Conservation (phyloP, 257 asterid genomes). For the Mitragyna speciosa region DNA sequence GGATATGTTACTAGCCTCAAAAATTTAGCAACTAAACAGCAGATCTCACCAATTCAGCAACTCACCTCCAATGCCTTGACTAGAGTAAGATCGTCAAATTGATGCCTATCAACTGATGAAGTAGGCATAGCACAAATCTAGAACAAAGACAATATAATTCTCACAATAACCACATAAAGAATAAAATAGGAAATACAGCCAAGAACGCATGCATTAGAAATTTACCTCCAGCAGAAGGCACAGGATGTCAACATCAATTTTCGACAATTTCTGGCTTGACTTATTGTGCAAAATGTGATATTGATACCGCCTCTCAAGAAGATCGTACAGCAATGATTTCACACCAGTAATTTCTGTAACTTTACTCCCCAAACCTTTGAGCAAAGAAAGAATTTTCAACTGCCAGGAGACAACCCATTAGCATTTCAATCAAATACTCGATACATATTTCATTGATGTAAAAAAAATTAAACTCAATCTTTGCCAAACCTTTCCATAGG, state of each 20-base stretch:
- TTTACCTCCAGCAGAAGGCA: conserved; percentile 83
- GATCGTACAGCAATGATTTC: conserved; percentile 52
- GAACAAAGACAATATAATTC: conserved; percentile 14
- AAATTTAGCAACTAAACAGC: neutral
- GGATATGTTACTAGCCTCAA: neutral
- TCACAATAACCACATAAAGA: conserved; percentile 5
- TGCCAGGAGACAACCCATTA: conserved; percentile 36
- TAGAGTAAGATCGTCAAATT: conserved; percentile 35
- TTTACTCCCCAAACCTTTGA: conserved; percentile 65
- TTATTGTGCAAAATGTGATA: conserved; percentile 39
- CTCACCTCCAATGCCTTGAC: conserved; percentile 70
- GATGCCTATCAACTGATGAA: conserved; percentile 41
- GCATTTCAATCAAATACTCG: neutral
- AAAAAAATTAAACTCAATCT: conserved; percentile 3
- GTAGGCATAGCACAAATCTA: conserved; percentile 56
- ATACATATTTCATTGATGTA: neutral
- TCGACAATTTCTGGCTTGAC: conserved; percentile 43
- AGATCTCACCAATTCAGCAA: neutral
- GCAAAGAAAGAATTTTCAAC: conserved; percentile 65
- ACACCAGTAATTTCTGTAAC: conserved; percentile 49
- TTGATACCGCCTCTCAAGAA: conserved; percentile 51
- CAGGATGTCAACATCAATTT: conserved; percentile 57
- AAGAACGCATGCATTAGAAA: conserved; percentile 9
- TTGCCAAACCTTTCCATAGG: conserved; percentile 63
- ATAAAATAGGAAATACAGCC: conserved; percentile 10